Evolutionary conservation across 1,139 yeast genomes (phyloP).

Genomic region (Hansenula sp.): DNA sequence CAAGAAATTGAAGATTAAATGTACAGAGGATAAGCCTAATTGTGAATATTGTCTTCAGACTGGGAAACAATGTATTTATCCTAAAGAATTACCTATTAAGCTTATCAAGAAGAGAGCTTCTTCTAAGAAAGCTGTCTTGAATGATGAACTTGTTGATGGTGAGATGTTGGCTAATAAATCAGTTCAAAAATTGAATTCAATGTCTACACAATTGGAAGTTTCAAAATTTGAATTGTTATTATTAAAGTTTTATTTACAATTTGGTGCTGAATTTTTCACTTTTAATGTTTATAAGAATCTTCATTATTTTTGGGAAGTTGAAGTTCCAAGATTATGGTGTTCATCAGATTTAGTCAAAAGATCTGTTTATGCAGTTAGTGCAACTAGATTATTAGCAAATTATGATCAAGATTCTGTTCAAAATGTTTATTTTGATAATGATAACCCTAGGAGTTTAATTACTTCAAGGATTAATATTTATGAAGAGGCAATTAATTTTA

Average conservation of each 20-base stretch:
- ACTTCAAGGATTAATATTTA: no score
- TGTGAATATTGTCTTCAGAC: constrained; percentile 59
- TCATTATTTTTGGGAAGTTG: constrained; percentile 12
- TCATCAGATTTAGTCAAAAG: constrained; percentile 10
- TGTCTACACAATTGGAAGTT: constrained; percentile 1
- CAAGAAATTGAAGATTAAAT: constrained; percentile 64
- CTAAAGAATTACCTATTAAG: background rate
- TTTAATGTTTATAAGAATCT: constrained; percentile 7
- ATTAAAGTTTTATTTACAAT: constrained; percentile 6
- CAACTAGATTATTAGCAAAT: constrained; percentile 9
- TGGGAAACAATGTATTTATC: constrained; percentile 12
- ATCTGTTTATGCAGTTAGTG: constrained; percentile 15
- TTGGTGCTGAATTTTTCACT: constrained; percentile 17
- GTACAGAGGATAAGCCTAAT: constrained; percentile 63
- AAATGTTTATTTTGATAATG: constrained; percentile 9
- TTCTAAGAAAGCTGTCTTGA: background rate
- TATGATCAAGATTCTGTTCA: constrained; percentile 1
- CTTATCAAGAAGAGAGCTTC: background rate
- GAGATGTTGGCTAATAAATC: no score
- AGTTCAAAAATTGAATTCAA: constrained; percentile 3
- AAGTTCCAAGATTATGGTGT: constrained; percentile 15
- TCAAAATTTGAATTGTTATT: constrained; percentile 2
- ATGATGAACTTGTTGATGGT: background rate
- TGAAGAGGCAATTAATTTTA: no score
- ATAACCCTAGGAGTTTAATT: no score